Evolutionary conservation across 495 filamentous ascomycete genomes (phyloP).

Genomic region (Aspergillus steynii): DNA sequence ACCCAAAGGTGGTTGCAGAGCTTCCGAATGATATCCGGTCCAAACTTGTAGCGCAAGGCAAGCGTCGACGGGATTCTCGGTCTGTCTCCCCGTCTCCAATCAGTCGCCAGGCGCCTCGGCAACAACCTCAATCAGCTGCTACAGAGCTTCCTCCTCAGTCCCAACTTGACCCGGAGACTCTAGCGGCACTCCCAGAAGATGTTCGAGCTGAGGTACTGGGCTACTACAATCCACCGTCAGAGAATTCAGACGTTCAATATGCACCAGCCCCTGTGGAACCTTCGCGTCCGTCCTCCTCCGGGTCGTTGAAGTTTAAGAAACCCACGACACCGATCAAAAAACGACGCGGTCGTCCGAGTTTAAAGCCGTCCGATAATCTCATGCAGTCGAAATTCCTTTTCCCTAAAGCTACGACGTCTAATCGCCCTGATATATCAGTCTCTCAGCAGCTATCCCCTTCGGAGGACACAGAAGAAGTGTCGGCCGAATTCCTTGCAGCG

Average conservation of each 20-base stretch:
- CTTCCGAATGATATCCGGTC: constrained; percentile 77
- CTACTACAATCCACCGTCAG: constrained; percentile 52
- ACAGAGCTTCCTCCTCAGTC: constrained; percentile 48
- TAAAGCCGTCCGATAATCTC: constrained; percentile 41
- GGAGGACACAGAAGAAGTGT: constrained; percentile 44
- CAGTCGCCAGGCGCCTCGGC: constrained; percentile 14
- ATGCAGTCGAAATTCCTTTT: constrained; percentile 67
- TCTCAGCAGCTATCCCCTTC: constrained; percentile 8
- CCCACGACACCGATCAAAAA: constrained; percentile 59
- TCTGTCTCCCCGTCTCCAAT: constrained; percentile 32
- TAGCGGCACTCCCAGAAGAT: constrained; percentile 78
- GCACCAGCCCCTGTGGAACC: constrained; percentile 32
- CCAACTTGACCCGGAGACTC: constrained; percentile 70
- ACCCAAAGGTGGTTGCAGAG: constrained; percentile 72
- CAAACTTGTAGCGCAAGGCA: constrained; percentile 58
- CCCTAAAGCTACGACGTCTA: constrained; percentile 22
- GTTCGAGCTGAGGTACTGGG: constrained; percentile 77
- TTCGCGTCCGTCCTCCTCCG: constrained; percentile 50
- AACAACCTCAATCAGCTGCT: constrained; percentile 3
- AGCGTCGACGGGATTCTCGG: constrained; percentile 31
- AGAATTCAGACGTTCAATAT: constrained; percentile 21
- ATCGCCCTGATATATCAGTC: constrained; percentile 7
- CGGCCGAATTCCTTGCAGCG: constrained; percentile 73
- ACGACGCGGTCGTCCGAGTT: constrained; percentile 48
- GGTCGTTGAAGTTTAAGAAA: constrained; percentile 43